A percentile compares a stretch with the other conserved stretches of the same genome.
These are phyloP conservation scores for Posidonia oceanica DNA, from an alignment of 116 monocot species.

Conservation along the genomic window DNA sequence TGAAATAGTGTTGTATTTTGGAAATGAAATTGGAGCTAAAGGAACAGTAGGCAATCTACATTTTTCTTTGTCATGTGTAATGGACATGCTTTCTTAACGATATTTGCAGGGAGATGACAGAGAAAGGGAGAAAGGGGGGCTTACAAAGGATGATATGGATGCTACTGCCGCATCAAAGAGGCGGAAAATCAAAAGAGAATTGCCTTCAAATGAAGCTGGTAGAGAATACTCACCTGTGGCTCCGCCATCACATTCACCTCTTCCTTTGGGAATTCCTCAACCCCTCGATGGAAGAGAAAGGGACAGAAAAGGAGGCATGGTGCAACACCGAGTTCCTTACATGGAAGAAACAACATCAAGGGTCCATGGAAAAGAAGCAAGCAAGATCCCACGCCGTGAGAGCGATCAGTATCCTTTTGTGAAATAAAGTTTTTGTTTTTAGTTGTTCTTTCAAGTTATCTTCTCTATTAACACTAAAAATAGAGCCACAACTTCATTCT, in stretches of 20 bases:
- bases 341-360: constrained; percentile 54
- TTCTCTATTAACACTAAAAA: too few species aligned
- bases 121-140: constrained; percentile 62
- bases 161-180: constrained; percentile 39
- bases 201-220: constrained; percentile 30
- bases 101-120: constrained; percentile 62
- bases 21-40: too few species aligned
- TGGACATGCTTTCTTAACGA: background rate
- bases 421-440: background rate
- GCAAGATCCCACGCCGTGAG: constrained; percentile 72
- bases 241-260: constrained; percentile 27
- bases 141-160: constrained; percentile 72
- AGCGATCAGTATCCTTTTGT: constrained; percentile 75
- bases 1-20: too few species aligned
- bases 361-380: constrained; percentile 68
- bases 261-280: constrained; percentile 24
- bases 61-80: too few species aligned
- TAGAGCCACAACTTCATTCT: too few species aligned
- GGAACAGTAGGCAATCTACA: too few species aligned
- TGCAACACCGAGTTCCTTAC: constrained; percentile 47
- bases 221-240: constrained; percentile 54
- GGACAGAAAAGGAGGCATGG: constrained; percentile 49
- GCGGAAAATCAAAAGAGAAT: constrained; percentile 72
- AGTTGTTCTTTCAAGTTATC: background rate
- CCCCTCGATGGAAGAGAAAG: constrained; percentile 65